phyloP scores from a whole-genome alignment of 2,329 filamentous ascomycete genomes.

The Colletotrichum filicis region DNA sequence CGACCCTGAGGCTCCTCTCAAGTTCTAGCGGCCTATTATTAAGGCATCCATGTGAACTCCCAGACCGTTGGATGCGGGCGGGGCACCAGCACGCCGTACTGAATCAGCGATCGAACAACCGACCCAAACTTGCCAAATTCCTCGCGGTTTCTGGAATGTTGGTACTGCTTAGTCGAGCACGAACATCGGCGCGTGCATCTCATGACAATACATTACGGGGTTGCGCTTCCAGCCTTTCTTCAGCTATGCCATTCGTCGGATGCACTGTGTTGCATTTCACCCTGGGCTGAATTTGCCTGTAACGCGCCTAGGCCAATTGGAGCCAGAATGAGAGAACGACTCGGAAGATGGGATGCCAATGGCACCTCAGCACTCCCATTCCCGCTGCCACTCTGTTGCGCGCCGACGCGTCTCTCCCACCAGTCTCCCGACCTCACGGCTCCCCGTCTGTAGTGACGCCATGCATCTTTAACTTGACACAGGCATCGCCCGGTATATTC shows the following conservation, averaged over 20 bases:
- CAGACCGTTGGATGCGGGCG: neutral
- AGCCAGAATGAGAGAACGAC: neutral
- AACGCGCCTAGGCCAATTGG: slow-evolving; percentile 14
- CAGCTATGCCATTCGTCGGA: neutral
- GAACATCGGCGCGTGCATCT: neutral
- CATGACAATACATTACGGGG: neutral
- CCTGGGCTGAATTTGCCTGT: slow-evolving; percentile 20
- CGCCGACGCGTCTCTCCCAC: neutral
- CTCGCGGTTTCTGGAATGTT: slow-evolving; percentile 8
- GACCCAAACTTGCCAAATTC: slow-evolving; percentile 3
- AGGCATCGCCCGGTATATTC: neutral
- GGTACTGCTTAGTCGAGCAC: neutral
- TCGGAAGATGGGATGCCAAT: neutral
- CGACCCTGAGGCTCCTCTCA: neutral
- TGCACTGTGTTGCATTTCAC: slow-evolving; percentile 29
- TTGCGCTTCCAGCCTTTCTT: neutral
- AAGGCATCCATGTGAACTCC: neutral
- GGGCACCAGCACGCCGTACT: neutral
- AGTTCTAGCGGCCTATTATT: neutral
- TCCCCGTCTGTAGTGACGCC: slow-evolving; percentile 6
- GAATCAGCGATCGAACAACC: neutral
- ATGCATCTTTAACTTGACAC: slow-evolving; percentile 1
- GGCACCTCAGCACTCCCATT: neutral
- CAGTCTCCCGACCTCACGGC: neutral
- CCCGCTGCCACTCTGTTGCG: neutral